Base-by-base conservation (phyloP, 768 basidiomycete species). In the Pilatotrama ljubarskyi region DNA sequence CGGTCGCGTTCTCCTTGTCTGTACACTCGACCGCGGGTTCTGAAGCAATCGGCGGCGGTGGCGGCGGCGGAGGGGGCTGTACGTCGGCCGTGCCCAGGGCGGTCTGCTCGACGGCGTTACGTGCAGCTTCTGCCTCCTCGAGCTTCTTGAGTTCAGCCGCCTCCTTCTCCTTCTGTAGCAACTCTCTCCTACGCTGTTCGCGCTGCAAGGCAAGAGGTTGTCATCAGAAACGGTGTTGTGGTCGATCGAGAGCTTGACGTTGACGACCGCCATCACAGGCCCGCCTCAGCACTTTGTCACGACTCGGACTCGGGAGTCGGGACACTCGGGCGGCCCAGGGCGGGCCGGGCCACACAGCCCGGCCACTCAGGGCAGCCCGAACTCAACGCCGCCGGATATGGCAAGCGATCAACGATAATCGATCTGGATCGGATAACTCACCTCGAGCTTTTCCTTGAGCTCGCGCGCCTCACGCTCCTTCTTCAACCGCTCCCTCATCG, bases 391-490 rank as follows among this genome's bases (percentile, higher is more conserved):
- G 35, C 64, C 62, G 38, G 53, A 64, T 43, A 38, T 41, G 57
- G 66, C 51, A 67, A 64, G 63, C 58, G 40, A 46, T 68, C 64
- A 63, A 64, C 56, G 51, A 61, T 41, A 40, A 65, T 58, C 58
- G 62, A 62, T 62, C 51, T 48, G 55, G 60, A 63, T 66, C 43
- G 51, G 55, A 70, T 67, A 58, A 77, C 84, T 66, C 72, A 90
- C 88, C 71, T 87, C 81, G 49, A 81, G 72, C 69, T 85, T 87
- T 69, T 87, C 84, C 73, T 86, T 84, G 46, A 80, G 68, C 68
- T 90, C 89, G 42, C 83, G 77, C 24, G 80, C 86, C 69, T 90
- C 90, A 67, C 85, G 86, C 76, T 93, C 91, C 67, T 81, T 80
- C 75, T 82, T 80, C 61, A 92, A 75, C 64, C 86, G 81, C 74